phyloP scores from a whole-genome alignment of 108 stramenopile species.

The Fistulifera pelliculosa region DNA sequence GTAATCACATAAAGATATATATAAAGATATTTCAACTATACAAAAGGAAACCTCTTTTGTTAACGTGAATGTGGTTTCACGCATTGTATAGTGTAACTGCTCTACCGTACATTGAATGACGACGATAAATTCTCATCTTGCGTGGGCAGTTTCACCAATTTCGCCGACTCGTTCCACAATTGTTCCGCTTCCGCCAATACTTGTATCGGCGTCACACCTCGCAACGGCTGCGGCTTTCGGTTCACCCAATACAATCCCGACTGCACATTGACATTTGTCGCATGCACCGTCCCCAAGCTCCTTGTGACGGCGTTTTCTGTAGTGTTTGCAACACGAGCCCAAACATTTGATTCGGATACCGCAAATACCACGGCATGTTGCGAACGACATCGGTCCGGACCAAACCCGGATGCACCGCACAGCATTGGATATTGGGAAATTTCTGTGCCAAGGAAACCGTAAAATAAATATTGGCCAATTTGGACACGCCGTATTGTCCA shows the following conservation, averaged over 20 bases:
- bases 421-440: constrained; percentile 22
- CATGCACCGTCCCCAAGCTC: constrained; percentile 76
- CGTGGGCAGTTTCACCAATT: neutral
- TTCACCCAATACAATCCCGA: constrained; percentile 28
- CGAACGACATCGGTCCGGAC: constrained; percentile 82
- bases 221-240: constrained; percentile 6
- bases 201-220: neutral
- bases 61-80: too few relatives aligned
- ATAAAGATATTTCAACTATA: too few relatives aligned
- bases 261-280: constrained; percentile 8
- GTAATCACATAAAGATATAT: too few relatives aligned
- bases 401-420: constrained; percentile 80
- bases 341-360: constrained; percentile 46
- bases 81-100: too few relatives aligned
- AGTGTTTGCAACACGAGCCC: constrained; percentile 33
- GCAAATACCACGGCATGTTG: constrained; percentile 78
- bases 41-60: too few relatives aligned
- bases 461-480: constrained; percentile 83
- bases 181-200: neutral
- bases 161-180: constrained; percentile 7
- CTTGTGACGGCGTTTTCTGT: constrained; percentile 67
- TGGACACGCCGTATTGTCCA: constrained; percentile 78
- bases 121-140: neutral
- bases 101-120: too few relatives aligned
- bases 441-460: constrained; percentile 47